Percentiles rank a stretch among this genome's conserved stretches.
Conservation (phyloP, 129 eudicot species). For the Smallanthus sonchifolius region DNA sequence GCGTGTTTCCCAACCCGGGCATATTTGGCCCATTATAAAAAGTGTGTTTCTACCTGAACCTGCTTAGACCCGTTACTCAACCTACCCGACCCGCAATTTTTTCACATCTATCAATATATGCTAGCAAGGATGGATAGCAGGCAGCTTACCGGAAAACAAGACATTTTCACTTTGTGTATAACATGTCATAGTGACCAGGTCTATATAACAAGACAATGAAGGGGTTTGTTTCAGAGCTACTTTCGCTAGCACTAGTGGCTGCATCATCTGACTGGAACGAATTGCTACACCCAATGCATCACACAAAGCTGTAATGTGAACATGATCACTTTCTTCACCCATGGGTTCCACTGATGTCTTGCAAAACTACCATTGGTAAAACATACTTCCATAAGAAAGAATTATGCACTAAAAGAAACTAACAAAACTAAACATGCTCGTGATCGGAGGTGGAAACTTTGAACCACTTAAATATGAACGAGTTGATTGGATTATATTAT, state of each 20-base stretch:
- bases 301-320: constrained; percentile 83
- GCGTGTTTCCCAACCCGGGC: too few species aligned
- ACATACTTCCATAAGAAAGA: not conserved
- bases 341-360: constrained; percentile 94
- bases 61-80: too few species aligned
- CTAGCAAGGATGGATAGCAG: constrained; percentile 10
- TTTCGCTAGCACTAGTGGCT: not conserved
- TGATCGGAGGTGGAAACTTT: too few species aligned
- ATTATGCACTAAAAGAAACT: not conserved
- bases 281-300: constrained; percentile 87
- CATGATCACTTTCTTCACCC: constrained; percentile 99
- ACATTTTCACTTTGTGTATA: constrained; percentile 59
- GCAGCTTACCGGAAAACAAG: constrained; percentile 16
- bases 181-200: constrained; percentile 95
- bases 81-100: too few species aligned
- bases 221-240: constrained; percentile 39
- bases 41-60: too few species aligned
- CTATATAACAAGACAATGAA: constrained; percentile 78
- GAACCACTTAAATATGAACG: too few species aligned
- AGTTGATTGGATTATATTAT: too few species aligned
- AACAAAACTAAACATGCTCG: too few species aligned
- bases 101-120: not conserved
- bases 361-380: constrained; percentile 57
- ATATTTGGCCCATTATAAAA: too few species aligned
- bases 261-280: constrained; percentile 44